Percentiles rank a stretch among this genome's conserved stretches.
Conservation (phyloP, 192 early-diverging fungal genomes). For the Endogone sp. region DNA sequence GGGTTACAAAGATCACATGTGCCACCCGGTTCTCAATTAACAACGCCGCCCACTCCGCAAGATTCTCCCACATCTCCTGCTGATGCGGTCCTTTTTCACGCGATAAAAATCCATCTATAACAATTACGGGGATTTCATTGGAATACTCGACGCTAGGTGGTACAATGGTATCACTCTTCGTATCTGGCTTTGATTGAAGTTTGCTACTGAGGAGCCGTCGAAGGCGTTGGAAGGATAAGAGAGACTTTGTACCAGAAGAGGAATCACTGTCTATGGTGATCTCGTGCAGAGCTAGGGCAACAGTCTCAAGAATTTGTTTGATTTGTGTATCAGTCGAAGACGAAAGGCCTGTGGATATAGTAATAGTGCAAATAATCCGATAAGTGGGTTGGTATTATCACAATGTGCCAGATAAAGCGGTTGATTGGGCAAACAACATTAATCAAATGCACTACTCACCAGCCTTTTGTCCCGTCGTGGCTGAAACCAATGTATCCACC, state of each 20-base stretch:
- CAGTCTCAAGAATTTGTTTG: slow-evolving; percentile 76
- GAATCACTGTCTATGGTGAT: slow-evolving; percentile 32
- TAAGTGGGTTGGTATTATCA: no score
- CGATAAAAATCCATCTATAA: slow-evolving; percentile 84
- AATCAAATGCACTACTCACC: slow-evolving; percentile 33
- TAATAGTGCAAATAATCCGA: no score
- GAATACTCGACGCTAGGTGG: background rate
- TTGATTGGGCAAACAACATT: no score
- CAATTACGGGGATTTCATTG: slow-evolving; percentile 70
- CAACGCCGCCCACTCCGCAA: slow-evolving; percentile 82
- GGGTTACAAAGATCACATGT: slow-evolving; percentile 86
- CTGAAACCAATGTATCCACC: slow-evolving; percentile 80
- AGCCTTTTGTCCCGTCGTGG: slow-evolving; percentile 87
- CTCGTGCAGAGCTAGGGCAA: slow-evolving; percentile 69
- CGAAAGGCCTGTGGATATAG: slow-evolving; percentile 56
- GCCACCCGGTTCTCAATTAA: slow-evolving; percentile 82
- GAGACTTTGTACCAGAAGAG: background rate
- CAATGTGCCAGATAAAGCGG: no score
- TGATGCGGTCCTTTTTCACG: slow-evolving; percentile 58
- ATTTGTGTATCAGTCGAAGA: slow-evolving; percentile 81
- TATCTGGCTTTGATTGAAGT: slow-evolving; percentile 28
- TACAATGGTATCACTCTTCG: slow-evolving; percentile 3
- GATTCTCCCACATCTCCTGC: slow-evolving; percentile 58
- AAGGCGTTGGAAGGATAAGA: background rate
- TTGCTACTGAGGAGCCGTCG: background rate